phyloP scores from a whole-genome alignment of 2,329 filamentous ascomycete genomes.

The Cytospora piceicola region DNA sequence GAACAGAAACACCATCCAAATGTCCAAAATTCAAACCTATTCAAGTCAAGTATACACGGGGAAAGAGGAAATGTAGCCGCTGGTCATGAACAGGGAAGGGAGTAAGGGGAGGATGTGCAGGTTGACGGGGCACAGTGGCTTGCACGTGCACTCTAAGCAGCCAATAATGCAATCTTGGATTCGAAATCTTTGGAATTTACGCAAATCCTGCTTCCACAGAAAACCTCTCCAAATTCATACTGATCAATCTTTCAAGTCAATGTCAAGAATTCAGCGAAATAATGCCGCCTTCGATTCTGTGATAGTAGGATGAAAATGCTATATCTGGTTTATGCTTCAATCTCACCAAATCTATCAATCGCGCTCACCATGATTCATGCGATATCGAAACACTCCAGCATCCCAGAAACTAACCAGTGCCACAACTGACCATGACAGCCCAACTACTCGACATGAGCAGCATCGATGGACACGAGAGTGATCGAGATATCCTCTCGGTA shows the following conservation, averaged over 20 bases:
- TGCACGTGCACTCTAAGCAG: constrained; percentile 12
- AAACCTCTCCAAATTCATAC: not conserved
- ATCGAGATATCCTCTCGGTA: constrained; percentile 18
- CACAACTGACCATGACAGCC: constrained; percentile 16
- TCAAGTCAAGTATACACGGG: not conserved
- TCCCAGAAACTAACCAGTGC: constrained; percentile 16
- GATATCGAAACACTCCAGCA: not conserved
- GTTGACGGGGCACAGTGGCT: not conserved
- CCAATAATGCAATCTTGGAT: not conserved
- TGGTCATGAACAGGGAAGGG: not conserved
- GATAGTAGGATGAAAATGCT: constrained; percentile 16
- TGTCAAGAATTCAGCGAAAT: constrained; percentile 13
- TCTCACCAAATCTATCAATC: constrained; percentile 9
- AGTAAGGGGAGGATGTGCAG: not conserved
- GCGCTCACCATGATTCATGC: constrained; percentile 8
- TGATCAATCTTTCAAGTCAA: constrained; percentile 1
- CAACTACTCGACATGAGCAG: constrained; percentile 1
- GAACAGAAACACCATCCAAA: not conserved
- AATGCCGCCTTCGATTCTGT: constrained; percentile 13
- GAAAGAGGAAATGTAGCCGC: not conserved
- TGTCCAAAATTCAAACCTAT: not conserved
- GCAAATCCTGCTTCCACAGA: not conserved
- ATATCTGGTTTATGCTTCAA: constrained; percentile 23
- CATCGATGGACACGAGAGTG: constrained; percentile 2
- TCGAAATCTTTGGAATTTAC: not conserved